These are phyloP conservation scores for Cicer arietinum DNA, from an alignment of 306 rosid species.

Conservation along the genomic window DNA sequence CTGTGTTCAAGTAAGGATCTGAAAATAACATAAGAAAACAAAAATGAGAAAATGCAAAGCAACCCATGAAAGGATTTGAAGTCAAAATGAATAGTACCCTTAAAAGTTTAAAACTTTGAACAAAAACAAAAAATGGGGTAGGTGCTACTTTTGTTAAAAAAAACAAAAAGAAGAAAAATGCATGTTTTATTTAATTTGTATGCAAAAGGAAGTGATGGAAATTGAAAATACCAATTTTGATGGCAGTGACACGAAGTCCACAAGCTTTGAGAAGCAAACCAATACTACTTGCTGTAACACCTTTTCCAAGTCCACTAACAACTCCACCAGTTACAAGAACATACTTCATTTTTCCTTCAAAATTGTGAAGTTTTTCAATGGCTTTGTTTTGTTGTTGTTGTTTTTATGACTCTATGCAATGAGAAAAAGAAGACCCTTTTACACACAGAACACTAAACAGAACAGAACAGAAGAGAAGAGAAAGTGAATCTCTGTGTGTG, in stretches of 20 bases:
- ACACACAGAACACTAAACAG: not conserved
- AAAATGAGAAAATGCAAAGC: constrained; percentile 11
- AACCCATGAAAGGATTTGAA: constrained; percentile 30
- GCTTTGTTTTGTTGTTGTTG: not conserved
- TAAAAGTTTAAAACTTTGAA: not conserved
- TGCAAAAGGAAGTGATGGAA: not conserved
- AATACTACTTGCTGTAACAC: constrained; percentile 94
- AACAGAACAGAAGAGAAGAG: too few species aligned
- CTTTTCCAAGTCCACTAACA: constrained; percentile 95
- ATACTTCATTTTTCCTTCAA: constrained; percentile 68
- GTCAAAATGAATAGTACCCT: not conserved
- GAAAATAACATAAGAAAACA: constrained; percentile 27
- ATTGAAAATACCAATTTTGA: constrained; percentile 72
- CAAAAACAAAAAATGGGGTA: not conserved
- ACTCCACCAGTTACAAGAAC: constrained; percentile 94
- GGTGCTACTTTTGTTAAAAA: not conserved
- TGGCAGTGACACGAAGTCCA: constrained; percentile 89
- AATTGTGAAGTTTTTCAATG: not conserved
- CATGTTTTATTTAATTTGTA: constrained; percentile 5
- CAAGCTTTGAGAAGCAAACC: constrained; percentile 91
- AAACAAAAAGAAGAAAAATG: not conserved
- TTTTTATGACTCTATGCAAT: not conserved
- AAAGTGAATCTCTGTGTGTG: too few species aligned
- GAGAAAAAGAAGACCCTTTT: constrained; percentile 5
- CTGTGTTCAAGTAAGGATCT: constrained; percentile 98